Conservation (phyloP, 2,329 filamentous ascomycete genomes). For the Microsporum ferrugineum region DNA sequence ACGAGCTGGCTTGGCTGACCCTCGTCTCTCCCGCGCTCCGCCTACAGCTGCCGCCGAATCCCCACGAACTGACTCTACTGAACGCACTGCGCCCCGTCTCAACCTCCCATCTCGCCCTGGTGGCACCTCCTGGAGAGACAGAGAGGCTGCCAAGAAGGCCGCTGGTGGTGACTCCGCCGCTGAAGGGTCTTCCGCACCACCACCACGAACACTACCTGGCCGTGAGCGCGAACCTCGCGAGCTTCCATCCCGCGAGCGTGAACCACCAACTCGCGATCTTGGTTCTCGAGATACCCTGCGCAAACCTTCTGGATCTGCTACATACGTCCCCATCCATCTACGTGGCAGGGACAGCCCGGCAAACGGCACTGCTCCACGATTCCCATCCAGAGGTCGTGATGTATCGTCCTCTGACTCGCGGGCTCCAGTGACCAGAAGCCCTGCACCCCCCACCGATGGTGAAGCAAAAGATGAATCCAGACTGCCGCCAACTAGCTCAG, state of each 20-base stretch:
- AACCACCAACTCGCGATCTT: background rate
- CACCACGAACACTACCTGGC: slow-evolving; percentile 4
- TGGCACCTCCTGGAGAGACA: slow-evolving; percentile 47
- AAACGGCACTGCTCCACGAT: background rate
- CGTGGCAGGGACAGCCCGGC: slow-evolving; percentile 11
- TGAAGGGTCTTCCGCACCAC: slow-evolving; percentile 16
- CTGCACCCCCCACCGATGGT: slow-evolving; percentile 8
- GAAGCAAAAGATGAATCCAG: slow-evolving; percentile 7
- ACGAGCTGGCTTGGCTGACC: background rate
- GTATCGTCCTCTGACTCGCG: background rate
- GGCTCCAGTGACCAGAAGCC: slow-evolving; percentile 10
- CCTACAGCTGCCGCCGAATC: slow-evolving; percentile 32
- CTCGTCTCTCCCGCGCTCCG: slow-evolving; percentile 45
- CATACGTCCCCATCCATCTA: slow-evolving; percentile 14
- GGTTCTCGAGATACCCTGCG: background rate
- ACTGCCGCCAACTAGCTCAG: slow-evolving; percentile 3
- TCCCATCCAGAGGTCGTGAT: background rate
- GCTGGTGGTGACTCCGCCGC: slow-evolving; percentile 19
- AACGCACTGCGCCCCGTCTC: slow-evolving; percentile 44
- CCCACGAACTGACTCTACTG: slow-evolving; percentile 41
- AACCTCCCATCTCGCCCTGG: slow-evolving; percentile 42
- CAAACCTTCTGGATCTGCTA: background rate
- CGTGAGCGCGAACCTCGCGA: slow-evolving; percentile 6
- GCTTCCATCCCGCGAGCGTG: background rate
- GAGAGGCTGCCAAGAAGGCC: slow-evolving; percentile 42